Percentiles rank a stretch among this genome's conserved stretches.
Evolutionary conservation across 2,329 filamentous ascomycete species (phyloP).

Genomic region (Coniochaeta prunicola): DNA sequence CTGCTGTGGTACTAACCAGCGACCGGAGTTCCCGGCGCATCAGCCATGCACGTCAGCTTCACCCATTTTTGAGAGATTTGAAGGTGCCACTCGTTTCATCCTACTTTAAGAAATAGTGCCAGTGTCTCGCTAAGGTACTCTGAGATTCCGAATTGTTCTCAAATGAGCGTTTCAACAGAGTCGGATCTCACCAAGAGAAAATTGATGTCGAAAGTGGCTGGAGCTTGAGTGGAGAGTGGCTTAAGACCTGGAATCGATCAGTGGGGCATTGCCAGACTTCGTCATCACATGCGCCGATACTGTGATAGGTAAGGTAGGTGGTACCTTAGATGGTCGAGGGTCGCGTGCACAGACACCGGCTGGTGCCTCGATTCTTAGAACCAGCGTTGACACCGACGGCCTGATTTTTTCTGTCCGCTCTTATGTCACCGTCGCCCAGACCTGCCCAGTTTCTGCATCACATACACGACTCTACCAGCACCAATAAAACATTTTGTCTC

Average conservation of each 20-base stretch:
- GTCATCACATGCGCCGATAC: constrained; percentile 1
- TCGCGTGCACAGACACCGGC: background rate
- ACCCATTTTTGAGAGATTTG: background rate
- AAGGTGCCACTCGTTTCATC: no score
- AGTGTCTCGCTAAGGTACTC: no score
- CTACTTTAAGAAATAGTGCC: no score
- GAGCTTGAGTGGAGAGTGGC: background rate
- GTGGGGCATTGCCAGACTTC: background rate
- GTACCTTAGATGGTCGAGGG: background rate
- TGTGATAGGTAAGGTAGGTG: no score
- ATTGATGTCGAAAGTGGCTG: background rate
- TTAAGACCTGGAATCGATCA: background rate
- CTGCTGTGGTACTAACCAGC: no score
- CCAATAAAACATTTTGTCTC: background rate
- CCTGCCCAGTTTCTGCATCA: background rate
- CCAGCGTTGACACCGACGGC: background rate
- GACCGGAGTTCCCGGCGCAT: constrained; percentile 1
- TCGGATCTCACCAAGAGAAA: background rate
- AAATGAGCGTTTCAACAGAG: background rate
- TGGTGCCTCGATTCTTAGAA: background rate
- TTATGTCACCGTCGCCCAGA: constrained; percentile 1
- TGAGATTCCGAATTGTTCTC: background rate
- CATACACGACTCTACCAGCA: background rate
- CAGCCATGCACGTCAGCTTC: background rate
- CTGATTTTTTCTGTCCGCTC: constrained; percentile 1